Evolutionary conservation across 495 filamentous ascomycete genomes (phyloP).

Genomic region (Parathielavia hyrcaniae): DNA sequence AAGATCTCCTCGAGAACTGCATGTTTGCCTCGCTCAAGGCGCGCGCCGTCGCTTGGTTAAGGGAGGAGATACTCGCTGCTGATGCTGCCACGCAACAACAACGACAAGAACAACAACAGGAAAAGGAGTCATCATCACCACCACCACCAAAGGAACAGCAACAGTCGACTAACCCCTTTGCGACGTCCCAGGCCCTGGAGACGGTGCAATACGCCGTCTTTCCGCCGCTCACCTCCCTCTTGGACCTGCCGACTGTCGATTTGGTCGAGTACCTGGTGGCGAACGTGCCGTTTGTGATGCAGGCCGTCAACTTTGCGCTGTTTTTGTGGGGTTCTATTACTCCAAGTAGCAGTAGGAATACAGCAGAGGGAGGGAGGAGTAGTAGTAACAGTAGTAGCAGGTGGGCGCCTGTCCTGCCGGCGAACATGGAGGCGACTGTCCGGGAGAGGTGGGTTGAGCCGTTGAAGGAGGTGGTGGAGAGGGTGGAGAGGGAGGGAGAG

Average conservation of each 20-base stretch:
- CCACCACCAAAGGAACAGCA: constrained; percentile 13
- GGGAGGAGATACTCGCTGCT: constrained; percentile 67
- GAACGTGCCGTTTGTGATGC: constrained; percentile 40
- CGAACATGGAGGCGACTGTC: constrained; percentile 41
- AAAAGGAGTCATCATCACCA: constrained; percentile 18
- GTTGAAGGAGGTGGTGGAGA: constrained; percentile 38
- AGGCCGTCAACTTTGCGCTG: constrained; percentile 46
- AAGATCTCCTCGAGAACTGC: constrained; percentile 73
- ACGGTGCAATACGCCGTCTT: constrained; percentile 43
- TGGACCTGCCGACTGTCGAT: constrained; percentile 23
- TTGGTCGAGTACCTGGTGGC: constrained; percentile 34
- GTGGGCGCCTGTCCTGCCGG: constrained; percentile 37
- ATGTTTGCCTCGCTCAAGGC: constrained; percentile 72
- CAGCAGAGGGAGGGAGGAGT: background rate
- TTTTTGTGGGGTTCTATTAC: constrained; percentile 38
- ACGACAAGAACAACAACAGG: constrained; percentile 15
- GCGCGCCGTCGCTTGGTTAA: constrained; percentile 78
- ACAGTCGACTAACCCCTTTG: constrained; percentile 48
- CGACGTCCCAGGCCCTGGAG: constrained; percentile 46
- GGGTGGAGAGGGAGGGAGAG: constrained; percentile 33
- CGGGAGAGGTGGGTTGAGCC: constrained; percentile 50
- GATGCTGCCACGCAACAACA: constrained; percentile 9
- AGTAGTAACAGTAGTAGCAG: constrained; percentile 24
- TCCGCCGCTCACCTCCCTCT: constrained; percentile 32
- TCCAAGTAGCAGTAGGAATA: no score